These are phyloP conservation scores for Marasmius sp. DNA, from an alignment of 1,284 basidiomycete genomes.

Conservation along the genomic window DNA sequence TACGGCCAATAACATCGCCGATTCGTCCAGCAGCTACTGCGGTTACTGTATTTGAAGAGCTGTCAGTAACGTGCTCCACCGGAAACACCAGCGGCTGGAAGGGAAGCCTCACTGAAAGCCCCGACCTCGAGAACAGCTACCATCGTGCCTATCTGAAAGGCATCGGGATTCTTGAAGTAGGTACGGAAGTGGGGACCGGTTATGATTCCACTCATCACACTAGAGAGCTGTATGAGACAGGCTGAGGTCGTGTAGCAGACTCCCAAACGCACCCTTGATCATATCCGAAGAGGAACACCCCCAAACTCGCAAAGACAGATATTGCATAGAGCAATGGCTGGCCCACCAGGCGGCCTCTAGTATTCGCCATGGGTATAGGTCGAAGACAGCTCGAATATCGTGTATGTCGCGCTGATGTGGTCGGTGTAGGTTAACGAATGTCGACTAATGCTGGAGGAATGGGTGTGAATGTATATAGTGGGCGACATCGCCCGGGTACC, in stretches of 20 bases:
- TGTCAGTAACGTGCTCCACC: constrained; percentile 2
- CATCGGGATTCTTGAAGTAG: constrained; percentile 79
- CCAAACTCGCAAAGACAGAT: constrained; percentile 83
- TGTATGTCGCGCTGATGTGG: neutral
- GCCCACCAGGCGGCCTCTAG: constrained; percentile 68
- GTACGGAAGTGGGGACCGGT: constrained; percentile 89
- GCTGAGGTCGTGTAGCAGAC: neutral
- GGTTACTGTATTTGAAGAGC: constrained; percentile 57
- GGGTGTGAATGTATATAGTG: no score
- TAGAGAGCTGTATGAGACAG: constrained; percentile 26
- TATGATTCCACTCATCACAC: constrained; percentile 91
- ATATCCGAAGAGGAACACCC: constrained; percentile 93
- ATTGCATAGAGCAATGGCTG: constrained; percentile 80
- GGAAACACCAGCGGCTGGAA: constrained; percentile 5
- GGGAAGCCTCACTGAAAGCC: constrained; percentile 68
- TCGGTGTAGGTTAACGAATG: neutral
- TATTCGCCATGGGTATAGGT: neutral
- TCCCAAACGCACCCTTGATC: constrained; percentile 76
- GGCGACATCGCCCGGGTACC: no score
- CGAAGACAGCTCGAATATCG: neutral
- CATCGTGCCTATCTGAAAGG: constrained; percentile 78
- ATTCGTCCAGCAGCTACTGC: constrained; percentile 87
- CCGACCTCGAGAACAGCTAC: constrained; percentile 92
- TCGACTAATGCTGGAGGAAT: neutral
- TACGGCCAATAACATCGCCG: constrained; percentile 87